phyloP scores from a whole-genome alignment of 345 rosid genomes.

The Viola odorata region DNA sequence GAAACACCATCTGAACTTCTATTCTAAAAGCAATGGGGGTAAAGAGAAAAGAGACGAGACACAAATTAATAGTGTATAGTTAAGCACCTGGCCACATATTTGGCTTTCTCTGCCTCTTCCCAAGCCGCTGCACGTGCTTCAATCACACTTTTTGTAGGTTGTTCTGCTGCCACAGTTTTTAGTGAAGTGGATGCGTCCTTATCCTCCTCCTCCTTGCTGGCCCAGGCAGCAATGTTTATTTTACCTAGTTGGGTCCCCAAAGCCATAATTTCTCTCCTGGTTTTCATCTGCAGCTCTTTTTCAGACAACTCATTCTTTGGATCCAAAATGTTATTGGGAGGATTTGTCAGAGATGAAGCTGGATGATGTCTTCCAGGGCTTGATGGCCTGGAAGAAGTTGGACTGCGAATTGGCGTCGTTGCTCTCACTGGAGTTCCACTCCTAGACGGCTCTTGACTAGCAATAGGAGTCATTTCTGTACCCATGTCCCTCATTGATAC shows the following conservation, averaged over 20 bases:
- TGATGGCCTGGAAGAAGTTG: slow-evolving; percentile 60
- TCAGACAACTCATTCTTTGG: slow-evolving; percentile 45
- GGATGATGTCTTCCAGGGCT: slow-evolving; percentile 54
- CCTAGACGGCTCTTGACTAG: slow-evolving; percentile 78
- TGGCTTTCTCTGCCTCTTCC: slow-evolving; percentile 69
- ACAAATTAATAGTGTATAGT: slow-evolving; percentile 6
- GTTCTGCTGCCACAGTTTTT: slow-evolving; percentile 21
- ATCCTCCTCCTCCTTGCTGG: slow-evolving; percentile 57
- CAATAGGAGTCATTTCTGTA: slow-evolving; percentile 68
- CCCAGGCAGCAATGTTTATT: slow-evolving; percentile 83
- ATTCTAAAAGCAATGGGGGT: no score
- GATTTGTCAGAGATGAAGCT: slow-evolving; percentile 35
- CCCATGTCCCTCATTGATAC: slow-evolving; percentile 86
- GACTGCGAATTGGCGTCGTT: slow-evolving; percentile 64
- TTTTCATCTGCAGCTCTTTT: slow-evolving; percentile 60
- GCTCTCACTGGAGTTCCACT: slow-evolving; percentile 62
- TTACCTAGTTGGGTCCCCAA: slow-evolving; percentile 77
- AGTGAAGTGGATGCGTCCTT: slow-evolving; percentile 28
- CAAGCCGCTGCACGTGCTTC: slow-evolving; percentile 65
- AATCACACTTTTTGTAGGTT: slow-evolving; percentile 38
- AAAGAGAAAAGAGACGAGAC: slow-evolving; percentile 1
- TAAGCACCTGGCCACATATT: slow-evolving; percentile 46
- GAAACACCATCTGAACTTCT: no score
- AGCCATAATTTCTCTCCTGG: slow-evolving; percentile 66
- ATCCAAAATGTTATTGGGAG: slow-evolving; percentile 5